Base-by-base conservation (phyloP, 768 basidiomycete species). In the Rhodotorula taiwanensis region DNA sequence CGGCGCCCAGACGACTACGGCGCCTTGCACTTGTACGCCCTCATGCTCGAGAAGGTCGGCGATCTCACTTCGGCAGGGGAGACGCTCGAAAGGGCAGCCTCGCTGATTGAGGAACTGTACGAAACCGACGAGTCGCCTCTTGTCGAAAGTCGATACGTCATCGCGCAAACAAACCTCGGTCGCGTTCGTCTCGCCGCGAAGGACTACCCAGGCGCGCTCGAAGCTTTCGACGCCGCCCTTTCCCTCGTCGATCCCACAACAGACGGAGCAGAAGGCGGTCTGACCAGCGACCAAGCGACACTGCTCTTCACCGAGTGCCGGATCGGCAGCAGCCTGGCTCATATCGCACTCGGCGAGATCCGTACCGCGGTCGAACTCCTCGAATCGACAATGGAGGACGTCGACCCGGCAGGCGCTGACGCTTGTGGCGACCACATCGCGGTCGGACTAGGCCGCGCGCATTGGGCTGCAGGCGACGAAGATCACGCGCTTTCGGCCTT, bases 21-120 rank as follows among this genome's bases (percentile, higher is more conserved):
- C 31, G 92, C 85, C 1, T 76, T 89, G 15, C 90, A 98, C 73
- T 83, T 98, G 23, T 83, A 87, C 59, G 87, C 84, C 0, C 82
- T 98, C 9, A 78, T 97, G 27, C 89, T 86, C 73, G 95, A 99
- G 73, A 81, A 84, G 55, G 77, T 98, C 8, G 87, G 85, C 18
- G 86, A 89, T 43, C 71, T 80, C 33, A 82, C 84, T 21, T 79
- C 83, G 33, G 88, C 84, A 10, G 76, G 80, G 21, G 76, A 78
- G 30, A 77, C 83, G 39, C 79, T 92, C 44, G 75, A 79, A 39
- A 80, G 80, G 33, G 84, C 87, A 1, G 88, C 89, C 20, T 62
- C 75, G 6, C 79, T 91, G 15, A 78, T 98, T n/a, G 94, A 98
- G 75, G 80, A 83, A 3, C 81, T 82, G 31, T 99, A 95, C 76